These are phyloP conservation scores for Neckera pumila DNA, from an alignment of 225 moss, liverwort and hornwort species.

Conservation along the genomic window DNA sequence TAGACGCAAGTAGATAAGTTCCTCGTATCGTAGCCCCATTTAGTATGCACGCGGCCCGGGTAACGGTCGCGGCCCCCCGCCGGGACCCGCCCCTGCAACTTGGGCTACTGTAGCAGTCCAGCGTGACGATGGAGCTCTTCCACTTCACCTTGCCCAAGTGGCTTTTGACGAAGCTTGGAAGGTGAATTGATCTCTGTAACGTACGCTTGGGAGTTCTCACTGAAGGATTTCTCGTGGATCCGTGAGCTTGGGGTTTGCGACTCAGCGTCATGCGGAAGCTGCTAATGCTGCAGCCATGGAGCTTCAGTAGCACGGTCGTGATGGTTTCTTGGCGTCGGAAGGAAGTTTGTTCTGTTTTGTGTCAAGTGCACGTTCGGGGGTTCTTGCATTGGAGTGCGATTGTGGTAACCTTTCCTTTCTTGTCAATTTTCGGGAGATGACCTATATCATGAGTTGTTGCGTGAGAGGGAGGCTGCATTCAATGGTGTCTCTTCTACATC, in stretches of 20 bases:
- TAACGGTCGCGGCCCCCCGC: conserved; percentile 9
- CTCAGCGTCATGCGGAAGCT: conserved; percentile 18
- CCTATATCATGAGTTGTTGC: background rate
- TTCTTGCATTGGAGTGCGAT: background rate
- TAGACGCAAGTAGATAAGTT: conserved; percentile 16
- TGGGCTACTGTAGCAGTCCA: background rate
- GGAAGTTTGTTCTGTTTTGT: background rate
- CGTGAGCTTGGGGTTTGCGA: background rate
- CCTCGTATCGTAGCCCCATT: background rate
- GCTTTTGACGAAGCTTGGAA: background rate
- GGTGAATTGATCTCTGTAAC: background rate
- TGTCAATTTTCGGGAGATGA: background rate
- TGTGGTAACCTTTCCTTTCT: background rate
- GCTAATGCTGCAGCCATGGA: background rate
- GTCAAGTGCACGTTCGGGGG: background rate
- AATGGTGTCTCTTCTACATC: background rate
- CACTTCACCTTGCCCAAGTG: background rate
- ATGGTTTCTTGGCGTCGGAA: background rate
- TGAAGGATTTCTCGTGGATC: background rate
- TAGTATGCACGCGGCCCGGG: background rate
- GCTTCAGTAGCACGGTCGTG: background rate
- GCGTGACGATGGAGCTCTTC: background rate
- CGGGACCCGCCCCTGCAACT: conserved; percentile 8
- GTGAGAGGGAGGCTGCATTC: background rate
- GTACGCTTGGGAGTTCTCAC: background rate